Evolutionary conservation across 208 protist genomes (phyloP), one percentile per base, ranked within the genome.

Genomic region (Crithidia brevicula): DNA sequence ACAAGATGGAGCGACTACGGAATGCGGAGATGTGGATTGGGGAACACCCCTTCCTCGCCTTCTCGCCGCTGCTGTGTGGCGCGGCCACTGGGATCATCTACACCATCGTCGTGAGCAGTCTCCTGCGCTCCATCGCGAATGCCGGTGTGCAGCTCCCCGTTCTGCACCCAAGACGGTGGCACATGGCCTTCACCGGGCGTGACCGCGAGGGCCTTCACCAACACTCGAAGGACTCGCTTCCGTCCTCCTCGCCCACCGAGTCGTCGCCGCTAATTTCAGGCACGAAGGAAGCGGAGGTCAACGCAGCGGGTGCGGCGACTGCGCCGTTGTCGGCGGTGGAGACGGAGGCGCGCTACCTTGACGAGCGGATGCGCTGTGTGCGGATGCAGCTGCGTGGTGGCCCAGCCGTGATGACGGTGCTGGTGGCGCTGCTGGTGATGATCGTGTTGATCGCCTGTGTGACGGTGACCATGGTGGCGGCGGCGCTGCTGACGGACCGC

Each of bases 71-170:
- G 10, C 23, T 65, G 10, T 81, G 74, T 47, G 63, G 54, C 2
- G 33, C 54, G 52, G 53, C 53, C 20, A 79, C 78, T 1, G 78
- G 73, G 4, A 42, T 58, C 40, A 47, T 72, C 25, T 69, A 80
- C 46, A 75, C 68, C 45, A 30, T 72, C 27, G 53, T 75, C 30
- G 64, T 69, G 22, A 79, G 62, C 27, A 79, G 72, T 54, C 58
- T 83, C 38, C 45, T 83, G 22, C 78, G 78, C 47, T 51, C 67
- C 25, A 71, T 83, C 23, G 67, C 67, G 25, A 83, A 80, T 30
- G 72, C 64, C 1, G 78, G 73, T 11, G 72, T 78, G 57, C 67
- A 27, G 51, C 67, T 82, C 49, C 76, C 69, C 16, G 54, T 74
- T 6, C 38, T 60, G 51, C 69, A 74, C 61, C 69, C 64, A 1